Evolutionary conservation across 495 filamentous ascomycete species (phyloP).

Genomic region (Xylaria grammica): DNA sequence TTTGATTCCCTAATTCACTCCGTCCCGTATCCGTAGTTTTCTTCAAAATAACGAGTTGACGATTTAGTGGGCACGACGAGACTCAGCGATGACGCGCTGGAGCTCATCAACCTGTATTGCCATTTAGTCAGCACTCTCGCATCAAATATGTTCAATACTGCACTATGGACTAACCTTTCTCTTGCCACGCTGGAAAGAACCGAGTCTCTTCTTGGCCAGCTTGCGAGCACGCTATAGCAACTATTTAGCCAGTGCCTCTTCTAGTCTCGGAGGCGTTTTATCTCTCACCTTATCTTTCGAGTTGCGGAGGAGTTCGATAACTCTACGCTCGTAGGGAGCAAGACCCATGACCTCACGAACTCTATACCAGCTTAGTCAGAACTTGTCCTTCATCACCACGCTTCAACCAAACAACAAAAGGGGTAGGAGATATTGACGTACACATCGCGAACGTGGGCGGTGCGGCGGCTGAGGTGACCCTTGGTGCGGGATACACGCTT

Average conservation of each 20-base stretch:
- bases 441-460: conserved; percentile 76
- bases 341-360: conserved; percentile 95
- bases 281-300: conserved; percentile 79
- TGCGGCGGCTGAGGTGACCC: conserved; percentile 90
- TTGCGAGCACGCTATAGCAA: conserved; percentile 77
- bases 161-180: conserved; percentile 62
- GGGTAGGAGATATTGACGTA: conserved; percentile 1
- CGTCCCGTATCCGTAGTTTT: neutral
- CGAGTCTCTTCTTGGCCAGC: conserved; percentile 99
- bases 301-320: conserved; percentile 98
- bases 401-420: neutral
- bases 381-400: neutral
- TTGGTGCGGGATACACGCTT: conserved; percentile 86
- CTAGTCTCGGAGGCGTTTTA: neutral
- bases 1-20: conserved; percentile 17
- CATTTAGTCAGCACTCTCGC: neutral
- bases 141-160: neutral
- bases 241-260: neutral
- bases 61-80: conserved; percentile 80
- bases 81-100: conserved; percentile 94
- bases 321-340: conserved; percentile 95
- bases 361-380: conserved; percentile 60
- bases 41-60: conserved; percentile 19
- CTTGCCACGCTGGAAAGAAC: conserved; percentile 97
- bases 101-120: conserved; percentile 78